Evolutionary conservation across 208 protist species (phyloP), one percentile per base, ranked within the genome.

Genomic region (Acanthamoeba royreba): DNA sequence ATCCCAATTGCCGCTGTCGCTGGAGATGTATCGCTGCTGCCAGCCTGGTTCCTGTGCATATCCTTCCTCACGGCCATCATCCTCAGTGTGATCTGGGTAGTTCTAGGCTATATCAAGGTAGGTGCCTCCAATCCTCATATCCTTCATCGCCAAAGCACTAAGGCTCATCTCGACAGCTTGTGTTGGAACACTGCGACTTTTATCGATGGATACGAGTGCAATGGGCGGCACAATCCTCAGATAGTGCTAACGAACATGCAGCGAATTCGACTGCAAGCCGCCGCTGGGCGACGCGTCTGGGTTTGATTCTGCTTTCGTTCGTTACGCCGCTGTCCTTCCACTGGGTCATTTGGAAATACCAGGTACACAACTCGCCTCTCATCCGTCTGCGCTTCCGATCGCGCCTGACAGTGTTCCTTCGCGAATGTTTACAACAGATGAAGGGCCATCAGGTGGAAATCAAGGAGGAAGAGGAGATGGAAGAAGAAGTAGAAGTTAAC

Each of bases 31-130:
- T 88, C 79, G 49, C 79, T 88, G 19, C 45, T 88, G 17, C 79
- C 49, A 4, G 40, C 79, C 47, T 88, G 79, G 79, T 88, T 88
- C 79, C 43, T 88, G 25, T 88, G 79, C 79, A 63, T 88, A 38
- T 88, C 79, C 43, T 88, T 88, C 79, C 79, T 88, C 79, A 38
- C 19, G 28, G 25, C n/a, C 45, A 7, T 88, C 22, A 46, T 28
- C 79, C 47, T 88, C 33, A 46, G 43, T 25, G 42, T 58, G n/a
- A 38, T 88, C 45, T 88, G 19, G 33, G 8, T 88, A 38, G 8
- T 88, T 17, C 47, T 46, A 15, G 79, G 79, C 79, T 88, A 88
- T 25, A 28, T 88, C 0, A 52, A 58, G 45, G 79, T 88, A 5
- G 33, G 40, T n/a, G 66, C 13, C 11, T 25, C 3, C 42, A 0